phyloP scores from a whole-genome alignment of 805 yeast species.

The Komagataella pseudopastoris region DNA sequence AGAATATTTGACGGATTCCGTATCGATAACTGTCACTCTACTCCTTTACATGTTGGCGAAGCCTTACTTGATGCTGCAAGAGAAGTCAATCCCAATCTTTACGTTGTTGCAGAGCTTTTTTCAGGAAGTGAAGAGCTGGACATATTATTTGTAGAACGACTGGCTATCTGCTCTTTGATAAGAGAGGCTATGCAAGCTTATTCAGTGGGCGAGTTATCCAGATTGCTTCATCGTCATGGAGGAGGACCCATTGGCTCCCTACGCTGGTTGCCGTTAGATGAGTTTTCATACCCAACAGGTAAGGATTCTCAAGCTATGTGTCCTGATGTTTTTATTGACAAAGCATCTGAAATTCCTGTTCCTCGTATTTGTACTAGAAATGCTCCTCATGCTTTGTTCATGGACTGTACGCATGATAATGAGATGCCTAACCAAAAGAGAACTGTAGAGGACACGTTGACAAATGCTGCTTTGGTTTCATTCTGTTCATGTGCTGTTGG shows the following conservation, averaged over 20 bases:
- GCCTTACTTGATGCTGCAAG: slow-evolving; percentile 81
- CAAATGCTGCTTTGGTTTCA: slow-evolving; percentile 90
- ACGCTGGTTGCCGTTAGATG: slow-evolving; percentile 66
- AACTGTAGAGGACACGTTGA: slow-evolving; percentile 87
- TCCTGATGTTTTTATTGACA: slow-evolving; percentile 14
- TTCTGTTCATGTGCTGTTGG: slow-evolving; percentile 92
- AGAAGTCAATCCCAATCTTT: slow-evolving; percentile 67
- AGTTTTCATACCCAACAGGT: slow-evolving; percentile 52
- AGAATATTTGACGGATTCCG: slow-evolving; percentile 73
- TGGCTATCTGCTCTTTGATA: slow-evolving; percentile 79
- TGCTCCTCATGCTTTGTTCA: slow-evolving; percentile 86
- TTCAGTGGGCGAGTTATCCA: slow-evolving; percentile 74
- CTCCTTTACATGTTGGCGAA: slow-evolving; percentile 93
- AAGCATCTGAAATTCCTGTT: slow-evolving; percentile 50
- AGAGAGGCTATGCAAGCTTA: slow-evolving; percentile 98
- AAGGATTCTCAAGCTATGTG: slow-evolving; percentile 16
- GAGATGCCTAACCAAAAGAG: slow-evolving; percentile 82
- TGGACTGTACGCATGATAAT: slow-evolving; percentile 98
- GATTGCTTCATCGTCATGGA: slow-evolving; percentile 82
- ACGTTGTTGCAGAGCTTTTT: slow-evolving; percentile 89
- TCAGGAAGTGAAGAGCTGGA: slow-evolving; percentile 89
- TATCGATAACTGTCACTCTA: slow-evolving; percentile 91
- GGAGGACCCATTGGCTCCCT: slow-evolving; percentile 93
- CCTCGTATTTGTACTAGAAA: slow-evolving; percentile 53
- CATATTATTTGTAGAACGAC: slow-evolving; percentile 76